These are phyloP conservation scores for Pyrenochaeta sp. DNA, from an alignment of 2,329 filamentous ascomycete species.

Conservation along the genomic window DNA sequence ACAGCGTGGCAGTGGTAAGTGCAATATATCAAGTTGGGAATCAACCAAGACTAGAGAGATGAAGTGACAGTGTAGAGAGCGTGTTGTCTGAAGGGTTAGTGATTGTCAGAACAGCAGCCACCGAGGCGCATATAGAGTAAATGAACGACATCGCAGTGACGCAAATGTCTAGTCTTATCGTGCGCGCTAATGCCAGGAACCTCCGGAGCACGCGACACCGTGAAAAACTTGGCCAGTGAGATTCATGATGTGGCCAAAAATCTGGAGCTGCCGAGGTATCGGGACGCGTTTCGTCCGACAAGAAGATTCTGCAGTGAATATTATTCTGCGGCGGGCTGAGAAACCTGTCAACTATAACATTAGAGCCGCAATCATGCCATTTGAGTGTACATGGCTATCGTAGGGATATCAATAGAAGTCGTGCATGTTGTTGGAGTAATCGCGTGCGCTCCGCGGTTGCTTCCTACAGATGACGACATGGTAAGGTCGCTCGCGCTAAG, in stretches of 20 bases:
- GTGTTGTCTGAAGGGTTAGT: constrained; percentile 1
- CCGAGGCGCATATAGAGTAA: constrained; percentile 7
- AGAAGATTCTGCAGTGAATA: neutral
- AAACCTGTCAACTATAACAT: neutral
- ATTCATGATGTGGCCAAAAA: constrained; percentile 26
- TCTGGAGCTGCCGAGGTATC: constrained; percentile 26
- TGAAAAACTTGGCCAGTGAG: constrained; percentile 24
- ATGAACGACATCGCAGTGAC: constrained; percentile 28
- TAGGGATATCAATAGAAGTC: neutral
- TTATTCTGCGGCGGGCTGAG: neutral
- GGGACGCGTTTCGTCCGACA: constrained; percentile 23
- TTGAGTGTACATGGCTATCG: neutral
- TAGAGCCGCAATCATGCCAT: too few relatives aligned
- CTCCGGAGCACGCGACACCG: constrained; percentile 35
- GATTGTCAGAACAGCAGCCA: neutral
- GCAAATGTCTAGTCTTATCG: constrained; percentile 30
- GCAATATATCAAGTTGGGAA: neutral
- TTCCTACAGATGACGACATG: constrained; percentile 10
- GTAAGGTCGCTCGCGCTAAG: neutral
- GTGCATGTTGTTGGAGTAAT: neutral
- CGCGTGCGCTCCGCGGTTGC: constrained; percentile 3
- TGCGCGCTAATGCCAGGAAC: constrained; percentile 39
- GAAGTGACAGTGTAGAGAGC: neutral
- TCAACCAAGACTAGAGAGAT: neutral
- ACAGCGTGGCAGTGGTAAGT: constrained; percentile 33